Evolutionary conservation across 1,284 basidiomycete species (phyloP).

Genomic region (Heterobasidion parviporum): DNA sequence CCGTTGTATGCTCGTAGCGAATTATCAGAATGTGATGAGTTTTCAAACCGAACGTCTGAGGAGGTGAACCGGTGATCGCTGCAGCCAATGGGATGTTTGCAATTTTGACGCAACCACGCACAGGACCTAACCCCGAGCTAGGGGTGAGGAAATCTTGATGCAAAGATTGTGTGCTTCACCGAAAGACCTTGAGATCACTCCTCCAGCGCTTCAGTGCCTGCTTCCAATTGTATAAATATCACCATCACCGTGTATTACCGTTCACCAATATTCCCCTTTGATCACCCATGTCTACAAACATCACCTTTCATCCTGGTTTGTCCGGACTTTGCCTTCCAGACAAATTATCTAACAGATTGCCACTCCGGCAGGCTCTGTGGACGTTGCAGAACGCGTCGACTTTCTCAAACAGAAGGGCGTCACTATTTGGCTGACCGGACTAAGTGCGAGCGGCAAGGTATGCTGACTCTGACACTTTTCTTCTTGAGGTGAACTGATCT

Average conservation of each 20-base stretch:
- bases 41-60: no score
- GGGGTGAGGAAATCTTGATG: not conserved
- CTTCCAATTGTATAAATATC: no score
- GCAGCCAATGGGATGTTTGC: no score
- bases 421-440: slow-evolving; percentile 94
- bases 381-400: slow-evolving; percentile 53
- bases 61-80: no score
- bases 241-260: no score
- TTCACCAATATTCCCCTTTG: not conserved
- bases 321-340: slow-evolving; percentile 1
- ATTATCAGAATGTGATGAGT: no score
- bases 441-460: slow-evolving; percentile 87
- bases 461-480: slow-evolving; percentile 8
- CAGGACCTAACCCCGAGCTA: not conserved
- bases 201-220: no score
- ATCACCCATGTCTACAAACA: slow-evolving; percentile 70
- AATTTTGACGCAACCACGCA: not conserved
- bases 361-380: slow-evolving; percentile 62
- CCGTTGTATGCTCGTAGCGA: no score
- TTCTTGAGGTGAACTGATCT: slow-evolving; percentile 4
- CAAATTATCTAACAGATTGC: slow-evolving; percentile 1
- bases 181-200: no score
- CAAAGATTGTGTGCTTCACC: not conserved
- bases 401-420: slow-evolving; percentile 76
- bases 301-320: slow-evolving; percentile 71